These are phyloP conservation scores for Geosmithia morbida DNA, from an alignment of 2,329 filamentous ascomycete species.

Conservation along the genomic window DNA sequence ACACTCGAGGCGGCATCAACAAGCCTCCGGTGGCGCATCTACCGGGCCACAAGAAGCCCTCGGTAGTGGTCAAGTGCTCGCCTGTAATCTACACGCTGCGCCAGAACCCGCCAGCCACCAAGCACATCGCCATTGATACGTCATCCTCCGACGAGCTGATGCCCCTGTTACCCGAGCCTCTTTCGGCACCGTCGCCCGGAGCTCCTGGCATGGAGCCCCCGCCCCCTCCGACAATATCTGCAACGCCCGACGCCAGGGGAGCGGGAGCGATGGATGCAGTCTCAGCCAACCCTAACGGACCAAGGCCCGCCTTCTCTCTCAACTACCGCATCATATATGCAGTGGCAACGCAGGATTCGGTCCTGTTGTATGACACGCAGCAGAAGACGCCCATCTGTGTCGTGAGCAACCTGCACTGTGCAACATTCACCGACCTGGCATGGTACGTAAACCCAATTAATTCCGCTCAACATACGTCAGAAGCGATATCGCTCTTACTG, in stretches of 20 bases:
- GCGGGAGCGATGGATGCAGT: slow-evolving; percentile 21
- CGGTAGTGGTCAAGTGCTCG: slow-evolving; percentile 88
- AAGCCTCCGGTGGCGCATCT: slow-evolving; percentile 91
- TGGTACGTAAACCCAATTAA: slow-evolving; percentile 50
- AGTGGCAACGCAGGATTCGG: slow-evolving; percentile 90
- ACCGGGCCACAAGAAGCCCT: slow-evolving; percentile 95
- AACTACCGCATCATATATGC: slow-evolving; percentile 94
- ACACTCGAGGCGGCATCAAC: slow-evolving; percentile 90
- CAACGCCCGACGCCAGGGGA: slow-evolving; percentile 14
- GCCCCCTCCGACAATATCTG: slow-evolving; percentile 33
- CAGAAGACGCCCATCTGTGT: slow-evolving; percentile 87
- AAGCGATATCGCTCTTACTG: background rate
- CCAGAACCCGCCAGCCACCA: slow-evolving; percentile 50
- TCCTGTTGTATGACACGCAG: slow-evolving; percentile 92
- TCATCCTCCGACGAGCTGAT: slow-evolving; percentile 78
- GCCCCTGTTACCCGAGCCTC: slow-evolving; percentile 68
- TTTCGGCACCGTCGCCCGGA: slow-evolving; percentile 44
- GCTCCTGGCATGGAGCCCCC: slow-evolving; percentile 71
- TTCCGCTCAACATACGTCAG: background rate
- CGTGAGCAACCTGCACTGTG: slow-evolving; percentile 93
- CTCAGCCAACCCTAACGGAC: slow-evolving; percentile 34
- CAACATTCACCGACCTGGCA: slow-evolving; percentile 89
- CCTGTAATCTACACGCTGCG: slow-evolving; percentile 77
- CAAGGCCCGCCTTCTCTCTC: slow-evolving; percentile 63
- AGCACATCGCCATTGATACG: slow-evolving; percentile 89